A percentile compares a stretch with the other conserved stretches of the same genome.
phyloP scores from a whole-genome alignment of 2,329 filamentous ascomycete species.

The Botryosphaeria agaves region DNA sequence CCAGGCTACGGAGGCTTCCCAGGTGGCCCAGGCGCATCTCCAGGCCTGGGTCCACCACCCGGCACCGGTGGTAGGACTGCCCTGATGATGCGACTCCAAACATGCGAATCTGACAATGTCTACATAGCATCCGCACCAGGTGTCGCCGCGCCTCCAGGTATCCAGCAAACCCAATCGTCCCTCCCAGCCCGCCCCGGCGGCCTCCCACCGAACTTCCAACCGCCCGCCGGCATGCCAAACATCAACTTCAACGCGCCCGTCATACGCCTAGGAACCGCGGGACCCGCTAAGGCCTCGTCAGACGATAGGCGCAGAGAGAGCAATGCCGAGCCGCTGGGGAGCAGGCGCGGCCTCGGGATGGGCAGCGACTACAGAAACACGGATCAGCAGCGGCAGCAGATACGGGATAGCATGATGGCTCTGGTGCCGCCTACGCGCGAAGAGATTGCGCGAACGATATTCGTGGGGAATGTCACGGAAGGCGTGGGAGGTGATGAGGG shows the following conservation, averaged over 20 bases:
- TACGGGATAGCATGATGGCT: constrained; percentile 51
- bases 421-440: constrained; percentile 72
- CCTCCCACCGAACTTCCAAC: constrained; percentile 71
- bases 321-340: constrained; percentile 19
- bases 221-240: constrained; percentile 81
- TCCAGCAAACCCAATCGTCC: constrained; percentile 55
- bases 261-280: constrained; percentile 74
- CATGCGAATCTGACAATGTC: background rate
- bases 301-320: constrained; percentile 29
- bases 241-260: constrained; percentile 98
- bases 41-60: constrained; percentile 60
- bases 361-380: constrained; percentile 30
- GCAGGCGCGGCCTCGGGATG: constrained; percentile 38
- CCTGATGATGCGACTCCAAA: background rate
- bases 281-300: constrained; percentile 42
- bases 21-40: constrained; percentile 35
- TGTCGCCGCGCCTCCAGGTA: constrained; percentile 59
- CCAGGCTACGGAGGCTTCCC: constrained; percentile 59
- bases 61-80: constrained; percentile 57
- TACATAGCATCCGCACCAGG: constrained; percentile 1
- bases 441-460: constrained; percentile 82
- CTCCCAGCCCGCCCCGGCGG: constrained; percentile 66
- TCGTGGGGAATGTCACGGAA: constrained; percentile 71
- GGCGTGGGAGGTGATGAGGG: constrained; percentile 60
- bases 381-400: constrained; percentile 49